Conservation (phyloP, 331 rosid species). For the Quercus tomentella region DNA sequence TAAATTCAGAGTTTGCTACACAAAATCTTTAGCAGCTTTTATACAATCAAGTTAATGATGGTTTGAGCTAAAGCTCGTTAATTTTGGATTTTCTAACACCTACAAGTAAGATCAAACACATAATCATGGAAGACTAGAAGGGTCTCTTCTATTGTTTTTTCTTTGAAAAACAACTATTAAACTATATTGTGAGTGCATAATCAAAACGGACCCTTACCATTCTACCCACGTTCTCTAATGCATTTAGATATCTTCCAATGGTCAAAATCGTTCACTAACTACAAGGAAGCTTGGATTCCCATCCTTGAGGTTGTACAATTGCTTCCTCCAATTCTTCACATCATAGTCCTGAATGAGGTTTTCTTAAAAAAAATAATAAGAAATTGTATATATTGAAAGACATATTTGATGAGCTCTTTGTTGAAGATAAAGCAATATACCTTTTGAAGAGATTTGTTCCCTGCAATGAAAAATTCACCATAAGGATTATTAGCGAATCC, state of each 20-base stretch:
- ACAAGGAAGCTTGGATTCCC: constrained; percentile 95
- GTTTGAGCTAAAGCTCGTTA: constrained; percentile 78
- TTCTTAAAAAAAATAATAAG: constrained; percentile 45
- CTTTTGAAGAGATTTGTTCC: constrained; percentile 85
- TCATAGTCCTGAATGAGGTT: constrained; percentile 89
- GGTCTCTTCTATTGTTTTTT: neutral
- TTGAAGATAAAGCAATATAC: constrained; percentile 1
- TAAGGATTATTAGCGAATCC: constrained; percentile 95
- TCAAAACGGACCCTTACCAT: constrained; percentile 68
- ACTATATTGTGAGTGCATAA: neutral
- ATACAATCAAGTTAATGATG: constrained; percentile 91
- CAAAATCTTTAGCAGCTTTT: constrained; percentile 85
- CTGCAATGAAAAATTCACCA: constrained; percentile 87
- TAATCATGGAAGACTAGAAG: neutral
- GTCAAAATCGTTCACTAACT: constrained; percentile 76
- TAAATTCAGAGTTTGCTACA: constrained; percentile 75
- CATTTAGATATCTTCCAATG: constrained; percentile 94
- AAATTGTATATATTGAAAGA: constrained; percentile 22
- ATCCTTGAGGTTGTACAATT: constrained; percentile 82
- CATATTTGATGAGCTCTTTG: constrained; percentile 9
- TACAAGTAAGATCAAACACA: constrained; percentile 20
- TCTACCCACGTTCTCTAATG: constrained; percentile 96
- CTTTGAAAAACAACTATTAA: neutral
- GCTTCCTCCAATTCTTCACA: constrained; percentile 87
- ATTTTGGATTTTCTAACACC: constrained; percentile 84